phyloP scores from a whole-genome alignment of 495 filamentous ascomycete species.

The Annulohypoxylon moriforme region DNA sequence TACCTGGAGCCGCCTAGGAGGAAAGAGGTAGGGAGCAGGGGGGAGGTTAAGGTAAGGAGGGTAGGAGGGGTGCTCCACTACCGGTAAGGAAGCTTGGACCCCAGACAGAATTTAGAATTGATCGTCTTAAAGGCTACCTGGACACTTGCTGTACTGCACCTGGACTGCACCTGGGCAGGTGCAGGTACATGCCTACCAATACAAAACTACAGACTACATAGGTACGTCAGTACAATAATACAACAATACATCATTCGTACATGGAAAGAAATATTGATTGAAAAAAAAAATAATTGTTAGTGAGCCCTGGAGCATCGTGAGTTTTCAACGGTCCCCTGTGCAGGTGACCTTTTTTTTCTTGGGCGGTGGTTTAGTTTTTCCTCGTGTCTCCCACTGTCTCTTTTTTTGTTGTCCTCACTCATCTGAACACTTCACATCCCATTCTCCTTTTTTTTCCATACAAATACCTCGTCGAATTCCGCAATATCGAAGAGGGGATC shows the following conservation, averaged over 20 bases:
- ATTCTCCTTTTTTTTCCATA: slow-evolving; percentile 18
- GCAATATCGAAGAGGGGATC: slow-evolving; percentile 4
- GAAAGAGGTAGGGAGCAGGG: not conserved
- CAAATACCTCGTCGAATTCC: slow-evolving; percentile 22
- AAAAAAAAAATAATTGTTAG: slow-evolving; percentile 34
- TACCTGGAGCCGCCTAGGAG: not conserved
- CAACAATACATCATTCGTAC: not conserved
- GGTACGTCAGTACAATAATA: not conserved
- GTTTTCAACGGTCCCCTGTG: slow-evolving; percentile 45
- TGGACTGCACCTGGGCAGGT: not conserved
- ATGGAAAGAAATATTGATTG: slow-evolving; percentile 11
- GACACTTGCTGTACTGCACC: too few relatives aligned
- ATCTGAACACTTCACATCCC: slow-evolving; percentile 16
- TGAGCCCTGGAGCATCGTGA: slow-evolving; percentile 48
- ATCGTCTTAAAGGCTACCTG: slow-evolving; percentile 36
- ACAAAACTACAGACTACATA: not conserved
- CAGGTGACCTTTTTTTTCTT: slow-evolving; percentile 22
- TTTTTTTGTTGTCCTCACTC: slow-evolving; percentile 23
- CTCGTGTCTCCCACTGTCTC: slow-evolving; percentile 37
- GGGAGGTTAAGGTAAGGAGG: not conserved
- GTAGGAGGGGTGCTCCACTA: slow-evolving; percentile 9
- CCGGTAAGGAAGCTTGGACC: slow-evolving; percentile 22
- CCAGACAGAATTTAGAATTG: slow-evolving; percentile 1
- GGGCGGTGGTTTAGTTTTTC: slow-evolving; percentile 45
- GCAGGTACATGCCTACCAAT: not conserved